Conservation (phyloP, 2,329 filamentous ascomycete species). For the Cladophialophora psammophila region DNA sequence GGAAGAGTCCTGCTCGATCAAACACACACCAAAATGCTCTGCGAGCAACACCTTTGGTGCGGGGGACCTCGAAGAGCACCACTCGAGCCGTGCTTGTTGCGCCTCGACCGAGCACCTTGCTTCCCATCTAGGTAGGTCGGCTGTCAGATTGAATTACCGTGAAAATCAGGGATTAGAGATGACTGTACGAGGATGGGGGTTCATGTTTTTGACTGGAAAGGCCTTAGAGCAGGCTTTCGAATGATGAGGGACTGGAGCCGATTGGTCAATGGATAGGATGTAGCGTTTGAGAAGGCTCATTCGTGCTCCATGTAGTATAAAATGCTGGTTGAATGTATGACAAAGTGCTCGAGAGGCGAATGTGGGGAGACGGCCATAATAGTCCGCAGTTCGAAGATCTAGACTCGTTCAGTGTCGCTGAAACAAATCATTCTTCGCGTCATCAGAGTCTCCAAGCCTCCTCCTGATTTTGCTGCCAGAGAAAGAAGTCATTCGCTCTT, state of each 20-base stretch:
- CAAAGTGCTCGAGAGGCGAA: background rate
- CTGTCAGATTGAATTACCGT: background rate
- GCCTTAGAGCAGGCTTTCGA: background rate
- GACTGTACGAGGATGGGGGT: background rate
- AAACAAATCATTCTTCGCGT: background rate
- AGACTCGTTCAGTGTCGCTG: slow-evolving; percentile 1
- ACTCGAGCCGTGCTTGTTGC: background rate
- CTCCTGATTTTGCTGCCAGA: background rate
- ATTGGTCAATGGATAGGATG: background rate
- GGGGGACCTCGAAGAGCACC: background rate
- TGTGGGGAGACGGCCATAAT: background rate
- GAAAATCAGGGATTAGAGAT: background rate
- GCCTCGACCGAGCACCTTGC: background rate
- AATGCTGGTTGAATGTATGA: background rate
- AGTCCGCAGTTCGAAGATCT: slow-evolving; percentile 1
- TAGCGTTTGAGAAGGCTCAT: background rate
- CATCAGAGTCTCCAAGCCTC: slow-evolving; percentile 34
- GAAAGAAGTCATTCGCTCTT: background rate
- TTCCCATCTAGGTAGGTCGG: background rate
- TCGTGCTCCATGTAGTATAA: background rate
- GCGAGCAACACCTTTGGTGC: background rate
- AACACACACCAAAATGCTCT: background rate
- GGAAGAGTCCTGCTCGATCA: background rate
- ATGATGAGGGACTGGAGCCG: background rate
- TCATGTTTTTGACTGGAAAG: background rate